Base-by-base conservation (phyloP, 179 eudicot species). In the Beta corolliflora region DNA sequence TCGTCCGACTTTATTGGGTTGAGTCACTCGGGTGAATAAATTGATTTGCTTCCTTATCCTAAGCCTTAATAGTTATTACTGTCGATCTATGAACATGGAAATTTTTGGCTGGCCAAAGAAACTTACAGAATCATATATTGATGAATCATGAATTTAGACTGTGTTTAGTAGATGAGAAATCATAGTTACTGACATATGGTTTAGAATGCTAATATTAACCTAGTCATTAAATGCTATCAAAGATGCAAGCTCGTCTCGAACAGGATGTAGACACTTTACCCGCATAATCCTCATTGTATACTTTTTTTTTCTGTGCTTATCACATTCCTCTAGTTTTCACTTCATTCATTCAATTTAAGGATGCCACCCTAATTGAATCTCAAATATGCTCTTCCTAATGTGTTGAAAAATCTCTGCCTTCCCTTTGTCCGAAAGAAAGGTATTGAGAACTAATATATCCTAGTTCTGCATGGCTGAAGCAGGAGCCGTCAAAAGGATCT, bases 401-500 rank as follows among this genome's bases (percentile, higher is more conserved):
- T 10, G 14, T 67, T 15, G 21, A 48, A 16, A 31, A 67, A 12
- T 67, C 61, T n/a, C 48, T 16, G 50, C 71, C 50, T 18, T 16
- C 71, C 31, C 3, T 71, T 46, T 21, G 25, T 3, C 55, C 13
- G 21, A 12, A 50, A 10, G 15, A 45, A 78, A 4, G 18, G 18
- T n/a, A 71, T 29, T 48, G 66, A 68, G 53, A 15, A 21, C 58
- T 81, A 25, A 75, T 25, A 5, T 15, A 53, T 41, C 21, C 46
- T 31, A 21, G 52, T 66, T 53, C 55, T 71, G 44, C 55, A 50
- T 76, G 59, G 77, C 71, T 73, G 45, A 78, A 50, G 58, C 77
- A 80, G 85, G 82, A 79, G 52, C 19, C 80, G 5, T 44, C 63
- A 54, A 60, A 68, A 44, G 86, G 77, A 60, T 80, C 80, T 60